Evolutionary conservation across 345 rosid species (phyloP).

Genomic region (Passiflora organensis): DNA sequence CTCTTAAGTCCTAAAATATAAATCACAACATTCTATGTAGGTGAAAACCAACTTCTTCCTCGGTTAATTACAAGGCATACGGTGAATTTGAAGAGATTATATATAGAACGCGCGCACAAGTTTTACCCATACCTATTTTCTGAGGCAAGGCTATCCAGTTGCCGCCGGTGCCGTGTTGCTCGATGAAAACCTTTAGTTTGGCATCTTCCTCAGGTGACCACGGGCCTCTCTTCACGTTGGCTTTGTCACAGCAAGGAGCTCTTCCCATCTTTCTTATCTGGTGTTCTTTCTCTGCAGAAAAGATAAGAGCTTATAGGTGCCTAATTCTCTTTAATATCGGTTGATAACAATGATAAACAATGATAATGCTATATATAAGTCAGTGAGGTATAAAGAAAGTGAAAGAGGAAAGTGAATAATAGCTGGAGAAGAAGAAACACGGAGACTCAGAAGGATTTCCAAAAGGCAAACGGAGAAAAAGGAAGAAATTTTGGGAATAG

Average conservation of each 20-base stretch:
- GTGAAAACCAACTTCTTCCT: no score
- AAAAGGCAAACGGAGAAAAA: conserved; percentile 35
- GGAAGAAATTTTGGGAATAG: conserved; percentile 22
- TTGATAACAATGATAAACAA: conserved; percentile 23
- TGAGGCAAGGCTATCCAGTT: conserved; percentile 59
- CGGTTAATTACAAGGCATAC: not conserved
- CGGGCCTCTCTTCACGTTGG: conserved; percentile 27
- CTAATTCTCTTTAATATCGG: conserved; percentile 2
- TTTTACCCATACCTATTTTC: conserved; percentile 62
- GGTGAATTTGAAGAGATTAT: no score
- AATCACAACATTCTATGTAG: no score
- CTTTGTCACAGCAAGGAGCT: conserved; percentile 32
- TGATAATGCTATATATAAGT: conserved; percentile 25
- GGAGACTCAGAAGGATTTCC: conserved; percentile 40
- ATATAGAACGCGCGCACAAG: no score
- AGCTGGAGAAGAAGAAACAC: conserved; percentile 60
- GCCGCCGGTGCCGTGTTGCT: conserved; percentile 52
- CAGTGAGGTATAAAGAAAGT: conserved; percentile 14
- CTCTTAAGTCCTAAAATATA: conserved; percentile 42
- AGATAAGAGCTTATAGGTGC: no score
- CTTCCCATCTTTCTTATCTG: conserved; percentile 23
- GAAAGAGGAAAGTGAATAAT: conserved; percentile 29
- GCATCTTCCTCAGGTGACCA: conserved; percentile 34
- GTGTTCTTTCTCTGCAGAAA: no score
- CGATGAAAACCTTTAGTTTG: conserved; percentile 63